Conservation (phyloP, 2,329 filamentous ascomycete species). For the Fusarium sterilihyphosum region DNA sequence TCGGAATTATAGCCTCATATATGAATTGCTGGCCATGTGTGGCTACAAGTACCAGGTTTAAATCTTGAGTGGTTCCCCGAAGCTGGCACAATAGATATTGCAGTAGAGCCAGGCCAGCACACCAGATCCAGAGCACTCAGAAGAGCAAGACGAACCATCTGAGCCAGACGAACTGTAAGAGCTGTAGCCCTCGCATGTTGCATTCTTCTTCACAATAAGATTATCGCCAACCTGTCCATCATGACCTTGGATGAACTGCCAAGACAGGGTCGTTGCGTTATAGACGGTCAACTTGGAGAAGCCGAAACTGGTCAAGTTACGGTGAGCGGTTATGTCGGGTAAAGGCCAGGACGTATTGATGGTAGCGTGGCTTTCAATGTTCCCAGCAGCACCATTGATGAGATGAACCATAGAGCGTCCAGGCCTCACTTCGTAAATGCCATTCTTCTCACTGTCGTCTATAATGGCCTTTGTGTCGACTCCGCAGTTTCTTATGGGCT, state of each 20-base stretch:
- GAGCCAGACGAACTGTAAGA: neutral
- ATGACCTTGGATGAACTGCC: neutral
- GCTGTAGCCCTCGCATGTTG: neutral
- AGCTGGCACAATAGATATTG: neutral
- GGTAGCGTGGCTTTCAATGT: neutral
- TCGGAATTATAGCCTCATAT: fast-evolving
- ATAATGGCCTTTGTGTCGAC: neutral
- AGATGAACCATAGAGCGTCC: neutral
- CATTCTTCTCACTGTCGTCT: neutral
- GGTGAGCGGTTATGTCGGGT: neutral
- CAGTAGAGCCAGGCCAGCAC: neutral
- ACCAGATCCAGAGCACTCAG: neutral
- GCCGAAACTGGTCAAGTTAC: neutral
- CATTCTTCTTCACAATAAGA: neutral
- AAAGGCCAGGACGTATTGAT: fast-evolving
- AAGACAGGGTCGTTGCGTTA: neutral
- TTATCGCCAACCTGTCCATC: neutral
- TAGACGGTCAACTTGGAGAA: neutral
- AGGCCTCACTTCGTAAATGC: neutral
- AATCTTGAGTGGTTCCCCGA: neutral
- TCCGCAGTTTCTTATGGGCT: neutral
- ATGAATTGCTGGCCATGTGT: neutral
- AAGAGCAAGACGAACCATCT: fast-evolving
- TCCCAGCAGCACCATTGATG: neutral
- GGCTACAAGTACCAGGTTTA: fast-evolving